Percentiles rank a stretch among this genome's conserved stretches.
Evolutionary conservation across 345 rosid species (phyloP).

Genomic region (Bretschneidera sinensis): DNA sequence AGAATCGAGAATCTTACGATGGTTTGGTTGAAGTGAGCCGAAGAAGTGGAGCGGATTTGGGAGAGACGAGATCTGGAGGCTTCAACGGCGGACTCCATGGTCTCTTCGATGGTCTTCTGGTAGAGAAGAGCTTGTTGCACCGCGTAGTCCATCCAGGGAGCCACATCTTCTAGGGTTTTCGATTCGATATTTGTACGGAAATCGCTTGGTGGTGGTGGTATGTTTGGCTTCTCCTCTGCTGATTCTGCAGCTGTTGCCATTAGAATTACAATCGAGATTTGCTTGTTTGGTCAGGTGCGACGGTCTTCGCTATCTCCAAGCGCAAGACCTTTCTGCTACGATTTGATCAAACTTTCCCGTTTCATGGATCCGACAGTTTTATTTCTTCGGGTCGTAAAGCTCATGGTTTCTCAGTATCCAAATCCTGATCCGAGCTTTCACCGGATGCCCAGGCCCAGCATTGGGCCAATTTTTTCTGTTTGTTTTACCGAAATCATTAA

Average conservation of each 20-base stretch:
- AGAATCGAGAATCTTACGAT: constrained; percentile 37
- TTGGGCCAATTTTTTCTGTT: too few relatives aligned
- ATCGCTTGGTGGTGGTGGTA: too few relatives aligned
- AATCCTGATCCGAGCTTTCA: too few relatives aligned
- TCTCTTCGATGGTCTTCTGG: constrained; percentile 43
- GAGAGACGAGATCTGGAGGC: constrained; percentile 51
- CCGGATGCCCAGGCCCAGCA: too few relatives aligned
- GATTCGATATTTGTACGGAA: constrained; percentile 27
- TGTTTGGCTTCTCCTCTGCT: constrained; percentile 34
- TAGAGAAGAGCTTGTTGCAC: constrained; percentile 55
- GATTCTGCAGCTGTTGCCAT: constrained; percentile 51
- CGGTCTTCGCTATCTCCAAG: too few relatives aligned
- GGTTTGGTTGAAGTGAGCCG: constrained; percentile 54
- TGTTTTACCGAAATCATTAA: too few relatives aligned
- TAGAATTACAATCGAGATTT: not conserved
- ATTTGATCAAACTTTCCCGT: too few relatives aligned
- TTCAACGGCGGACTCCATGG: constrained; percentile 41
- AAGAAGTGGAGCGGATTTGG: constrained; percentile 54
- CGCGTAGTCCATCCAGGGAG: constrained; percentile 73
- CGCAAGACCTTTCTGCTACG: too few relatives aligned
- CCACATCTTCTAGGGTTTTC: constrained; percentile 38
- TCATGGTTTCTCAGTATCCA: too few relatives aligned
- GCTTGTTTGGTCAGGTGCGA: not conserved
- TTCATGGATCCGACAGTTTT: too few relatives aligned
- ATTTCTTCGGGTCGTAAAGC: too few relatives aligned